phyloP scores from a whole-genome alignment of 768 basidiomycete genomes.

The Suillus subalutaceus region DNA sequence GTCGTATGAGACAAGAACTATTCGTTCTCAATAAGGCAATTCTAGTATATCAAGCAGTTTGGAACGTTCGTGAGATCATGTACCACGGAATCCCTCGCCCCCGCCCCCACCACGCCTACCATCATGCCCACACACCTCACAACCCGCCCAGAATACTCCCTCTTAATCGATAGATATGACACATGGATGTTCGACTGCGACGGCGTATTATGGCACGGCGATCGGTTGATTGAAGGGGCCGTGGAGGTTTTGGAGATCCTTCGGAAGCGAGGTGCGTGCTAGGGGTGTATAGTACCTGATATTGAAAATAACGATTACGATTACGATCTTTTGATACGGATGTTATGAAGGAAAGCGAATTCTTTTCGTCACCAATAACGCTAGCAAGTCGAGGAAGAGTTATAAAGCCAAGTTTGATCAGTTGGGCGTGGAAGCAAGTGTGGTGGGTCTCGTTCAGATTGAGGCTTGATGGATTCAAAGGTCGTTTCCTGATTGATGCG shows the following conservation, averaged over 20 bases:
- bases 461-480: not conserved
- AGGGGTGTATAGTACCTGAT: not conserved
- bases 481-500: not conserved
- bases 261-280: slow-evolving; percentile 54
- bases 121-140: slow-evolving; percentile 32
- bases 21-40: no score
- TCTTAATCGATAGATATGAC: slow-evolving; percentile 69
- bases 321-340: not conserved
- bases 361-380: slow-evolving; percentile 97
- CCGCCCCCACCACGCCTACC: not conserved
- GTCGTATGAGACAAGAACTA: no score
- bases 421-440: slow-evolving; percentile 81
- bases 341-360: slow-evolving; percentile 68
- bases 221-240: slow-evolving; percentile 76
- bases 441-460: slow-evolving; percentile 53
- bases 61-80: not conserved
- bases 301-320: not conserved
- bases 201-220: slow-evolving; percentile 92
- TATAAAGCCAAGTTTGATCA: slow-evolving; percentile 93
- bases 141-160: slow-evolving; percentile 47
- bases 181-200: slow-evolving; percentile 98
- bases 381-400: slow-evolving; percentile 84
- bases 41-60: no score
- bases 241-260: slow-evolving; percentile 73
- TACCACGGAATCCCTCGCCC: not conserved